Evolutionary conservation across 2,329 filamentous ascomycete genomes (phyloP).

Genomic region (Lomentospora prolificans): DNA sequence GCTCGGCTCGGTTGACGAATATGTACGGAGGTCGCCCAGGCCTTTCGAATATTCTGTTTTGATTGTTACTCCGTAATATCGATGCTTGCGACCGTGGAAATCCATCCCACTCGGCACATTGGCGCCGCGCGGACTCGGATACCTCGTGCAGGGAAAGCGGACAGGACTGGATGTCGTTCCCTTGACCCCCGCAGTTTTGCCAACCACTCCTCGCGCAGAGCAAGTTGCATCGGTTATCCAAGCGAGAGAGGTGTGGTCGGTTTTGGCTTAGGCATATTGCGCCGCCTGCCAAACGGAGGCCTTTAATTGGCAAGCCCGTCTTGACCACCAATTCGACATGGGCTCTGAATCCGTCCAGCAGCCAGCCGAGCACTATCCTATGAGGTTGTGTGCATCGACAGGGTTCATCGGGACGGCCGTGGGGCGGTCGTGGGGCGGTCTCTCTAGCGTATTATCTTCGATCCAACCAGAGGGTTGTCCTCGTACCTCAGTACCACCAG

Average conservation of each 20-base stretch:
- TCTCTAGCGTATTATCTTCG: too few relatives aligned
- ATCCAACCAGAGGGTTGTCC: too few relatives aligned
- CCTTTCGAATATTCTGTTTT: too few relatives aligned
- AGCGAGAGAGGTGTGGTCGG: neutral
- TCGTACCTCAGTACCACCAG: too few relatives aligned
- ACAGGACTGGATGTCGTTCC: neutral
- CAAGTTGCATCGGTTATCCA: slow-evolving; percentile 1
- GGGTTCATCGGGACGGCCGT: neutral
- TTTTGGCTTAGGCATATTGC: neutral
- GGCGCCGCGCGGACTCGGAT: too few relatives aligned
- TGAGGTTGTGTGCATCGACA: neutral
- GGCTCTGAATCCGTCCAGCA: neutral
- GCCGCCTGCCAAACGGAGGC: neutral
- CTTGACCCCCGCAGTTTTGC: neutral
- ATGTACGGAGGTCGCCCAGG: too few relatives aligned
- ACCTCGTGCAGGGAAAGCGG: too few relatives aligned
- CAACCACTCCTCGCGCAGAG: neutral
- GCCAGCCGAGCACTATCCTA: neutral
- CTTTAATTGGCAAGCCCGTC: neutral
- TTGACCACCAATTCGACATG: neutral
- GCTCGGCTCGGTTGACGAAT: too few relatives aligned
- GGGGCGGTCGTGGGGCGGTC: neutral
- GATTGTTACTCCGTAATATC: too few relatives aligned
- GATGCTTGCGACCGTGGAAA: too few relatives aligned
- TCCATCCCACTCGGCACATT: too few relatives aligned